Evolutionary conservation across 192 early-diverging fungal species (phyloP).

Genomic region (Diversispora eburnea): DNA sequence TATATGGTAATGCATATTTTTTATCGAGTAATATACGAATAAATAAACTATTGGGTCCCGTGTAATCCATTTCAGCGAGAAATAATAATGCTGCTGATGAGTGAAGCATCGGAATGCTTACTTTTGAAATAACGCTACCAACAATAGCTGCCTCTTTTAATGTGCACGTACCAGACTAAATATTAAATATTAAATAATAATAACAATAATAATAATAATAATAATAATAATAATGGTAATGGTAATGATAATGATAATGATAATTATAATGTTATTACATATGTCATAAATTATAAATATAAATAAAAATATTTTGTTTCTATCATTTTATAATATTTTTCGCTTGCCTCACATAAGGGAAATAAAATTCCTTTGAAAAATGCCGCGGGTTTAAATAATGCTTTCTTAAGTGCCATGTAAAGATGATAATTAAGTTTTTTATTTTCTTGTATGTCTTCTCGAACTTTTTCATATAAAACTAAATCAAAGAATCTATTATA

Average conservation of each 20-base stretch:
- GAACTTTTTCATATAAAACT: conserved; percentile 86
- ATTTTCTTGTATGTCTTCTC: conserved; percentile 94
- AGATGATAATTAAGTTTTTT: conserved; percentile 98
- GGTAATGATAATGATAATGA: too few relatives aligned
- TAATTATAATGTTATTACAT: too few relatives aligned
- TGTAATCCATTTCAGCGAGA: conserved; percentile 97
- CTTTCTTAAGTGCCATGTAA: conserved; percentile 95
- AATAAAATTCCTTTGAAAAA: conserved; percentile 98
- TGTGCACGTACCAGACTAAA: conserved; percentile 73
- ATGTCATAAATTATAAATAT: too few relatives aligned
- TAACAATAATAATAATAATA: not conserved
- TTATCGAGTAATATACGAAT: conserved; percentile 96
- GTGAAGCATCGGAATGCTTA: conserved; percentile 93
- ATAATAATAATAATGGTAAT: too few relatives aligned
- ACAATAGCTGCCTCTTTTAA: conserved; percentile 95
- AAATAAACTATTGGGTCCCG: conserved; percentile 89
- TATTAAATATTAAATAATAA: not conserved
- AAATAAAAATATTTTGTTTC: too few relatives aligned
- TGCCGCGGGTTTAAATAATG: conserved; percentile 92
- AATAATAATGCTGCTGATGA: conserved; percentile 91
- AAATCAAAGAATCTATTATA: conserved; percentile 69
- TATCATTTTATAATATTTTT: not conserved
- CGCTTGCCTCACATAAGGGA: conserved; percentile 78
- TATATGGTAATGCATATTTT: conserved; percentile 96
- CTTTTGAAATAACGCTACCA: conserved; percentile 85